These are phyloP conservation scores for Lasiosphaeria hispida DNA, from an alignment of 495 filamentous ascomycete genomes.

Conservation along the genomic window DNA sequence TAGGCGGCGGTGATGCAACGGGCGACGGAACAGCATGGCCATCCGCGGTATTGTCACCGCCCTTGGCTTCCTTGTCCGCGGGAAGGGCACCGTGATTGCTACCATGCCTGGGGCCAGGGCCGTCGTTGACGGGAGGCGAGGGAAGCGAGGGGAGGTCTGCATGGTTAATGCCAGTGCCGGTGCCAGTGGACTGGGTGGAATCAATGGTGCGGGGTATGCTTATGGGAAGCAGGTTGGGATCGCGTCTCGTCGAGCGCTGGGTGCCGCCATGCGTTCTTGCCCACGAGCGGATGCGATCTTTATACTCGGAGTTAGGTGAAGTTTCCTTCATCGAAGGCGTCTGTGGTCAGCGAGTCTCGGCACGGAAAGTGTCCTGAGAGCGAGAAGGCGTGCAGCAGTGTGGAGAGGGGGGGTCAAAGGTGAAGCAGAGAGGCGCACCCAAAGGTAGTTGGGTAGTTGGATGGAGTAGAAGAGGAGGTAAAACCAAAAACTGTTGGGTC, in stretches of 20 bases:
- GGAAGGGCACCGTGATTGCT: not conserved
- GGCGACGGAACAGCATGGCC: conserved; percentile 28
- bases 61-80: not conserved
- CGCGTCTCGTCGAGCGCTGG: conserved; percentile 34
- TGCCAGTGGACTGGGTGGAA: conserved; percentile 5
- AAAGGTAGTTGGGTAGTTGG: too few relatives aligned
- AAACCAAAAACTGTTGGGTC: too few relatives aligned
- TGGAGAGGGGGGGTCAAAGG: not conserved
- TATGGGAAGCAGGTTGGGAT: conserved; percentile 35
- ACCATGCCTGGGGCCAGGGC: not conserved
- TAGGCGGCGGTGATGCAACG: conserved; percentile 53
- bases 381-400: not conserved
- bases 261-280: conserved; percentile 53
- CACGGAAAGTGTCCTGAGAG: not conserved
- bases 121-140: conserved; percentile 14
- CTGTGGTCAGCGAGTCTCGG: conserved; percentile 8
- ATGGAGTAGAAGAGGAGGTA: too few relatives aligned
- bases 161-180: conserved; percentile 24
- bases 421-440: too few relatives aligned
- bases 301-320: conserved; percentile 50
- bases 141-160: conserved; percentile 14
- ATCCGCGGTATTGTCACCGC: conserved; percentile 20
- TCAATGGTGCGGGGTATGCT: conserved; percentile 24
- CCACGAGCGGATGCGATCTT: conserved; percentile 60
- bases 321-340: conserved; percentile 61